Evolutionary conservation across 495 filamentous ascomycete genomes (phyloP).

Genomic region (Elaphomyces granulatus): DNA sequence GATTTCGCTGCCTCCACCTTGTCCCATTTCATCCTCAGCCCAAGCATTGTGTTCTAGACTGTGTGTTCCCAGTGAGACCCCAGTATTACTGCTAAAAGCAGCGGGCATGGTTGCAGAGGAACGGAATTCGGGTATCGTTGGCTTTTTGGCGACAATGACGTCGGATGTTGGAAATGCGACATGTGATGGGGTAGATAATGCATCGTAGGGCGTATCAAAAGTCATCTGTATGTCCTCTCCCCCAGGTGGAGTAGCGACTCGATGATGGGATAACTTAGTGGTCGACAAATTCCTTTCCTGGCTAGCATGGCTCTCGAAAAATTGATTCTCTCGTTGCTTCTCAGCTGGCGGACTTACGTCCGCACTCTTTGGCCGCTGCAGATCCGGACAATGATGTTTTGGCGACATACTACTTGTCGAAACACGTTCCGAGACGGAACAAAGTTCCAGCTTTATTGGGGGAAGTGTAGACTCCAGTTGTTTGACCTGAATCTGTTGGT

Average conservation of each 20-base stretch:
- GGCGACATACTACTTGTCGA: conserved; percentile 4
- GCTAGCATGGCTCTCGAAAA: neutral
- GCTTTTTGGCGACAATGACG: conserved; percentile 2
- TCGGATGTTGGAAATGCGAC: conserved; percentile 6
- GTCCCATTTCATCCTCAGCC: conserved; percentile 55
- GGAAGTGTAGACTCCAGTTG: conserved; percentile 81
- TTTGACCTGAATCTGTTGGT: conserved; percentile 57
- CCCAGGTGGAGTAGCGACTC: conserved; percentile 6
- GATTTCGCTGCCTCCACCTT: conserved; percentile 36
- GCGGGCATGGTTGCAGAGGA: conserved; percentile 28
- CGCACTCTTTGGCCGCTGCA: conserved; percentile 36
- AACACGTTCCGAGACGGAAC: conserved; percentile 10
- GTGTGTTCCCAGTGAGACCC: conserved; percentile 21
- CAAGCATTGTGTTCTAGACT: conserved; percentile 59
- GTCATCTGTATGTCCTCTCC: conserved; percentile 52
- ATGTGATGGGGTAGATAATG: conserved; percentile 12
- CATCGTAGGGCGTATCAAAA: conserved; percentile 48
- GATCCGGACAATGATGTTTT: conserved; percentile 18
- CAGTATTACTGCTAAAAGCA: conserved; percentile 8
- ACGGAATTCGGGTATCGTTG: conserved; percentile 26
- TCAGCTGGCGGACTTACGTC: conserved; percentile 9
- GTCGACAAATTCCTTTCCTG: neutral
- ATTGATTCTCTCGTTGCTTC: conserved; percentile 11
- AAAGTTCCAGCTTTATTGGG: conserved; percentile 64
- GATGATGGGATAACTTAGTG: neutral